Evolutionary conservation across 306 rosid genomes (phyloP).

Genomic region (Vigna unguiculata): DNA sequence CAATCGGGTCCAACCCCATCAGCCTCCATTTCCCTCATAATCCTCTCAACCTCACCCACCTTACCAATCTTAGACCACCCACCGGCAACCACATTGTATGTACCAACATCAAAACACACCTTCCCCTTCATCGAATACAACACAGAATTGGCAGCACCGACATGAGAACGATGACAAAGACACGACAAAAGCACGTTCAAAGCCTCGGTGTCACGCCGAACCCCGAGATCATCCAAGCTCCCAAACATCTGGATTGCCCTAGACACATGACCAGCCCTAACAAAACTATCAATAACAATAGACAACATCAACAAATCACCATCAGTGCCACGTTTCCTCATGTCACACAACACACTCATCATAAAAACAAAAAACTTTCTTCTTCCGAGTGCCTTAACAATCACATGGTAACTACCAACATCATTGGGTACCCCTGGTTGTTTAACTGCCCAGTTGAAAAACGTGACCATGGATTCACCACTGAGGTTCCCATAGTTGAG

Average conservation of each 20-base stretch:
- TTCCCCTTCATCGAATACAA: constrained; percentile 67
- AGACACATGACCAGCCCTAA: constrained; percentile 69
- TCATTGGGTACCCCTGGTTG: constrained; percentile 59
- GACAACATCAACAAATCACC: constrained; percentile 61
- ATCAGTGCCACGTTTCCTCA: constrained; percentile 51
- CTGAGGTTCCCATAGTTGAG: constrained; percentile 69
- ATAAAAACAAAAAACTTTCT: constrained; percentile 65
- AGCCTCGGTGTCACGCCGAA: constrained; percentile 56
- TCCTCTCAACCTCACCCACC: constrained; percentile 64
- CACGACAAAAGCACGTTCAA: constrained; percentile 69
- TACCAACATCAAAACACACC: constrained; percentile 48
- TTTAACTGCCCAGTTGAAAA: constrained; percentile 82
- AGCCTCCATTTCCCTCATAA: constrained; percentile 63
- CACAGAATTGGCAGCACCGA: constrained; percentile 66
- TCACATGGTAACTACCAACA: constrained; percentile 51
- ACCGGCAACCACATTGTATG: constrained; percentile 63
- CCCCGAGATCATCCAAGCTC: constrained; percentile 63
- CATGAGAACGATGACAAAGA: constrained; percentile 72
- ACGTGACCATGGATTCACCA: constrained; percentile 71
- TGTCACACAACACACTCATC: constrained; percentile 54
- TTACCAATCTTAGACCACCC: constrained; percentile 83
- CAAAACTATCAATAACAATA: constrained; percentile 71
- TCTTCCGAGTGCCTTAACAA: constrained; percentile 82
- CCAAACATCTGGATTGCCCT: constrained; percentile 68
- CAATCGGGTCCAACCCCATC: constrained; percentile 68